phyloP scores from a whole-genome alignment of 192 early-diverging fungal species.

The Lunasporangiospora selenospora region DNA sequence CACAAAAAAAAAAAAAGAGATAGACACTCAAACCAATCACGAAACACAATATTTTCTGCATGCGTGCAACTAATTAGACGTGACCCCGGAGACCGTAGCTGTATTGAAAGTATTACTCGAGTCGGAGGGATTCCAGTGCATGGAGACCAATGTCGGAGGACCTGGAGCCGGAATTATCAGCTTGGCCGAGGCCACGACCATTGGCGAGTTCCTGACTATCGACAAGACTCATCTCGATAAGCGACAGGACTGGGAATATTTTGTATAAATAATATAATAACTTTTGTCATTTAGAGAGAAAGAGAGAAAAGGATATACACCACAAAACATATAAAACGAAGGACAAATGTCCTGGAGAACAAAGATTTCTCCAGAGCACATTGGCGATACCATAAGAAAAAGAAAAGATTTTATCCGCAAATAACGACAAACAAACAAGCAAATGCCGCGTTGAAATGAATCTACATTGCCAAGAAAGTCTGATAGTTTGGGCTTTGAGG shows the following conservation, averaged over 20 bases:
- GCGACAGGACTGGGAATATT: constrained; percentile 24
- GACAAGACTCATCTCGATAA: constrained; percentile 20
- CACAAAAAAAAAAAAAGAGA: background rate
- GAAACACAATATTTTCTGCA: too few species aligned
- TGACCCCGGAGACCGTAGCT: constrained; percentile 45
- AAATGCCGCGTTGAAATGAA: too few species aligned
- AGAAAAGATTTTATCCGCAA: too few species aligned
- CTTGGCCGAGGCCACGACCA: constrained; percentile 15
- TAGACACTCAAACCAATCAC: too few species aligned
- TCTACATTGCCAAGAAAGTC: too few species aligned
- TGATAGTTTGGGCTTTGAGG: too few species aligned
- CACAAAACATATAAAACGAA: too few species aligned
- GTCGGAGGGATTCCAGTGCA: constrained; percentile 71
- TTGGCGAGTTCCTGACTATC: constrained; percentile 28
- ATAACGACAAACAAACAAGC: too few species aligned
- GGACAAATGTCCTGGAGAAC: too few species aligned
- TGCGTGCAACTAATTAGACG: constrained; percentile 50
- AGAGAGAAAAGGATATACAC: background rate
- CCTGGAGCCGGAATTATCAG: constrained; percentile 58
- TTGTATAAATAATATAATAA: constrained; percentile 31
- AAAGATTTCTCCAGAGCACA: too few species aligned
- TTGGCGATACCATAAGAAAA: too few species aligned
- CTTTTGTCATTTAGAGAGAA: background rate
- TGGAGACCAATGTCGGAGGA: constrained; percentile 75
- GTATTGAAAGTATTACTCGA: constrained; percentile 56